Evolutionary conservation across 2,329 filamentous ascomycete genomes (phyloP), one percentile per base, ranked within the genome.

Genomic region (Ustilaginoidea virens): DNA sequence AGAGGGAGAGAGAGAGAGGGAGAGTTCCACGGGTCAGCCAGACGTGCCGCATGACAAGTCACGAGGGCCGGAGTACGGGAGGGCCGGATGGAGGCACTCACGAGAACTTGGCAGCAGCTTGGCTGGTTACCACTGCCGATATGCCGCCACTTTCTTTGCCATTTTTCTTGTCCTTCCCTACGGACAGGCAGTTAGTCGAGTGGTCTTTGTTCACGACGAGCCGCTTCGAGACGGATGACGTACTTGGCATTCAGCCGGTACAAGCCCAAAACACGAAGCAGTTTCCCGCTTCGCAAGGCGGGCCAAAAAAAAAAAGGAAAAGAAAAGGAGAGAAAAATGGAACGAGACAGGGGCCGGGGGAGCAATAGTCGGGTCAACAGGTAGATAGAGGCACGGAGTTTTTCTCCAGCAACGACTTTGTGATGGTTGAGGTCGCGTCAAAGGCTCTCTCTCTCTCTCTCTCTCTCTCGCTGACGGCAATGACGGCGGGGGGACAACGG

Each of bases 141-240:
- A 67, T 63, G 41, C 61, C 58, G 42, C 61, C 58, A 44, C 51
- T 52, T 43, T 66, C 61, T 60, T 57, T 66, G 47, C 56, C 62
- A 63, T 66, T 52, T 53, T 65, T 69, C 49, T 54, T 62, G 43
- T 62, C 53, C 48, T 65, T 67, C 56, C 27, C 33, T 34, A 12
- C 19, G 18, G 10, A 7, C 7, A 19, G 10, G n/a, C 11, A 10
- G 26, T 27, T 25, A 30, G 23, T 22, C 14, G 12, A 10, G 10
- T 12, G 10, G 7, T 23, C 10, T 9, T 2, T 6, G 2, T 5
- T 12, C 7, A 15, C 19, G 11, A 14, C 15, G 14, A 12, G 26
- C 17, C 7, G 9, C 11, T 5, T 10, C 9, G 23, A n/a, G 5
- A 5, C n/a, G 17, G 11, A 15, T 11, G 11, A 39, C 49, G 29